Percentiles rank a stretch among this genome's conserved stretches.
Conservation (phyloP, 805 yeast species). For the Lipomyces yamadae region DNA sequence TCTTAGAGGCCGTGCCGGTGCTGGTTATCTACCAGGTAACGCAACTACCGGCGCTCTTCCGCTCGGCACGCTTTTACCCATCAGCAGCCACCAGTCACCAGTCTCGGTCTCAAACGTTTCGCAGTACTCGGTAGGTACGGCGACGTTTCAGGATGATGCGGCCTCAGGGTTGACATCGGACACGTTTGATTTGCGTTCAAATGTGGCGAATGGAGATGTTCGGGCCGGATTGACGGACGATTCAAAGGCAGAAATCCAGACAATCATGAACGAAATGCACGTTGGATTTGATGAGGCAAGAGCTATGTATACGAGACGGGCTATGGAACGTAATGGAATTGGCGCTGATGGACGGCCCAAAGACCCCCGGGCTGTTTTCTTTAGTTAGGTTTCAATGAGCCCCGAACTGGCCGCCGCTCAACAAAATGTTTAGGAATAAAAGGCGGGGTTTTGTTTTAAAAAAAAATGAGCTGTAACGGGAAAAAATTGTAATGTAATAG, state of each 20-base stretch:
- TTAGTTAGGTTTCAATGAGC: conserved; percentile 28
- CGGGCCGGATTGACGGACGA: conserved; percentile 65
- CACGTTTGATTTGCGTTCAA: conserved; percentile 57
- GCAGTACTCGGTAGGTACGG: not conserved
- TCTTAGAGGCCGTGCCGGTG: conserved; percentile 29
- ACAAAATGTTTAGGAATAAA: too few species aligned
- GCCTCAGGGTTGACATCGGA: conserved; percentile 64
- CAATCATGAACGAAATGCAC: conserved; percentile 58
- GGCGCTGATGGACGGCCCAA: conserved; percentile 69
- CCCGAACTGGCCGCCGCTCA: too few species aligned
- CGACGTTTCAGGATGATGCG: conserved; percentile 53
- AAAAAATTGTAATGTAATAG: not conserved
- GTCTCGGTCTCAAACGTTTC: conserved; percentile 5
- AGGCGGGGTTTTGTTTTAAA: too few species aligned
- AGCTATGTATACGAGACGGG: conserved; percentile 52
- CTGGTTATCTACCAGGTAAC: conserved; percentile 33
- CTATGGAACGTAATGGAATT: conserved; percentile 58
- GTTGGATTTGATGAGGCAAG: conserved; percentile 75
- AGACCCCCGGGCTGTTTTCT: conserved; percentile 64
- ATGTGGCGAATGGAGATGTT: conserved; percentile 54
- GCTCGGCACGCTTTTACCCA: conserved; percentile 23
- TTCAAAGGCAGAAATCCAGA: conserved; percentile 57
- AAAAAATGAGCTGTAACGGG: not conserved
- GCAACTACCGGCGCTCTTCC: conserved; percentile 31
- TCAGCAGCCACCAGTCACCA: conserved; percentile 10